phyloP scores from a whole-genome alignment of 148 eudicot genomes.

The Rhododendron ovatum region DNA sequence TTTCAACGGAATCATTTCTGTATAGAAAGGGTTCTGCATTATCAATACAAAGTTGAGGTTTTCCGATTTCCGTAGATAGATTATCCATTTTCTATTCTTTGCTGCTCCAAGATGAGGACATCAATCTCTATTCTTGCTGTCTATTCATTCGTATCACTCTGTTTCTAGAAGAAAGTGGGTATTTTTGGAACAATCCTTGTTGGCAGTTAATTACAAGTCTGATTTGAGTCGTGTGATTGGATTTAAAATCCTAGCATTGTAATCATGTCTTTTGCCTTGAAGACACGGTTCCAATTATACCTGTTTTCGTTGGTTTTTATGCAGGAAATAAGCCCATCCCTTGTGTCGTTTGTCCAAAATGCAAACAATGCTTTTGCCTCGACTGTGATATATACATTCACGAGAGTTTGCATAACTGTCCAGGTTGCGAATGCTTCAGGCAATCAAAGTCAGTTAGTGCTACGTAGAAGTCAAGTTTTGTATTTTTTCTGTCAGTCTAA shows the following conservation, averaged over 20 bases:
- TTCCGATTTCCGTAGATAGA: background rate
- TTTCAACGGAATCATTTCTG: background rate
- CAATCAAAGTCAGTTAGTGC: slow-evolving; percentile 38
- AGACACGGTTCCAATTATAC: background rate
- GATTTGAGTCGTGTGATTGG: background rate
- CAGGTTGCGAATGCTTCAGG: slow-evolving; percentile 80
- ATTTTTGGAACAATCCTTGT: background rate
- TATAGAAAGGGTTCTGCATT: background rate
- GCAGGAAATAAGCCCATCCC: slow-evolving; percentile 57
- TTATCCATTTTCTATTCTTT: background rate
- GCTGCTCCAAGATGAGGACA: background rate
- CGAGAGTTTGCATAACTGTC: slow-evolving; percentile 96
- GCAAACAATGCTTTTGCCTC: slow-evolving; percentile 72
- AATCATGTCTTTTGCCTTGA: background rate
- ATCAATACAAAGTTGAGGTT: background rate
- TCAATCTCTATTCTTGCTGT: background rate
- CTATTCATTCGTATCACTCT: background rate
- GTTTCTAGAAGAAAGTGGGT: background rate
- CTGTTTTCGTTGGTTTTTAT: slow-evolving; percentile 13
- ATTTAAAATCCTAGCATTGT: background rate
- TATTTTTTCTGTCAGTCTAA: no score
- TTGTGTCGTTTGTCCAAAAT: slow-evolving; percentile 71
- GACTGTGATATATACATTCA: slow-evolving; percentile 96
- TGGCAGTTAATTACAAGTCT: background rate
- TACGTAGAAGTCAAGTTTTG: slow-evolving; percentile 2